These are phyloP conservation scores for Psilocybe subaeruginosa DNA, from an alignment of 768 basidiomycete genomes.

Conservation along the genomic window DNA sequence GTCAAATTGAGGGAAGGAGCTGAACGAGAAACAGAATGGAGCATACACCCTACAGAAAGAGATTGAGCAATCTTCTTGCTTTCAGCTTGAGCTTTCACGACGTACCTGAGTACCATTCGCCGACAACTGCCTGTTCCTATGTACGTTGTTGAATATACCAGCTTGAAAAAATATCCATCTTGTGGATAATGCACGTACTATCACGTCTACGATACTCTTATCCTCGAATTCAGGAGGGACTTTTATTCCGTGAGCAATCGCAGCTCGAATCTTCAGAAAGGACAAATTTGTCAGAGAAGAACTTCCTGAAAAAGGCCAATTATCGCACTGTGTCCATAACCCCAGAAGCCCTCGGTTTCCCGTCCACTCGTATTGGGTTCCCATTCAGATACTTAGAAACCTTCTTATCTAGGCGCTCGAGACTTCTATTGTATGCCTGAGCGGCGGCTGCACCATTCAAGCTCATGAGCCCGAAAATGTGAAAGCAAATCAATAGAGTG, in stretches of 20 bases:
- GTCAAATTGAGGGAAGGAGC: background rate
- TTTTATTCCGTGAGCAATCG: slow-evolving; percentile 69
- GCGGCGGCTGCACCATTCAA: slow-evolving; percentile 55
- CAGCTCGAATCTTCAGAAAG: slow-evolving; percentile 57
- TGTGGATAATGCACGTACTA: slow-evolving; percentile 42
- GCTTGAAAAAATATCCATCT: background rate
- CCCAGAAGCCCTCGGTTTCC: slow-evolving; percentile 49
- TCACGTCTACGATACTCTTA: slow-evolving; percentile 53
- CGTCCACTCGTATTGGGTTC: slow-evolving; percentile 72
- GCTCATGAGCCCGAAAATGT: background rate
- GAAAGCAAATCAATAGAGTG: background rate
- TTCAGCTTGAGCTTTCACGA: background rate
- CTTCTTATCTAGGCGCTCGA: slow-evolving; percentile 63
- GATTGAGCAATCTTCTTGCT: background rate
- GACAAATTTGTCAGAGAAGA: background rate
- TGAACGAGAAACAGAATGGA: background rate
- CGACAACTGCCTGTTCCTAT: slow-evolving; percentile 73
- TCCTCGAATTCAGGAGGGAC: slow-evolving; percentile 78
- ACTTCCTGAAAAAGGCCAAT: background rate
- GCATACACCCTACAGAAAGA: slow-evolving; percentile 43
- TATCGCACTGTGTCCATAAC: slow-evolving; percentile 27
- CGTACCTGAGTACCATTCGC: slow-evolving; percentile 77
- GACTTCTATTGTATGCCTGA: slow-evolving; percentile 57
- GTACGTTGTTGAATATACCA: background rate
- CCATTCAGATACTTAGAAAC: slow-evolving; percentile 73